A percentile compares a stretch with the other conserved stretches of the same genome.
These are phyloP conservation scores for Helichrysum umbraculigerum DNA, from an alignment of 129 eudicot genomes.

Conservation along the genomic window DNA sequence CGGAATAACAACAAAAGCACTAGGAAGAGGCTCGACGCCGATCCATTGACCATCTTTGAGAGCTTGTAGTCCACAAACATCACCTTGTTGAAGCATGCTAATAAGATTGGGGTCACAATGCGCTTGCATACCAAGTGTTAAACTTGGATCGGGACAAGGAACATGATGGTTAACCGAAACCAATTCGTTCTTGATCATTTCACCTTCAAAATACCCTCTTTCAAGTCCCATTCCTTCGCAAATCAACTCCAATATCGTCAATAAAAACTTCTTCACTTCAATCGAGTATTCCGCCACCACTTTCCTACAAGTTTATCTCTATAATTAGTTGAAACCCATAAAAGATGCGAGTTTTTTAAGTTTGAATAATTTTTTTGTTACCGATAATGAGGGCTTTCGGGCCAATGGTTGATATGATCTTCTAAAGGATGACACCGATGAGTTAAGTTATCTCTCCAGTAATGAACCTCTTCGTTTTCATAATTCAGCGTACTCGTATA, in stretches of 20 bases:
- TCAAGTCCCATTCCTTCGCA: conserved; percentile 60
- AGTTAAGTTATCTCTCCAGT: conserved; percentile 77
- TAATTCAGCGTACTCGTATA: conserved; percentile 65
- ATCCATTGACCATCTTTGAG: conserved; percentile 59
- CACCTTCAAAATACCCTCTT: conserved; percentile 45
- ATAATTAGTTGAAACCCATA: conserved; percentile 1
- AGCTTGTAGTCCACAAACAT: conserved; percentile 65
- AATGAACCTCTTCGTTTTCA: conserved; percentile 62
- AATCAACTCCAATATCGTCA: conserved; percentile 50
- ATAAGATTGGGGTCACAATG: conserved; percentile 80
- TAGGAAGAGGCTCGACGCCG: conserved; percentile 51
- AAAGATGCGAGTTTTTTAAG: background rate
- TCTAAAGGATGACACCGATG: conserved; percentile 70
- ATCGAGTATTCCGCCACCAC: conserved; percentile 47
- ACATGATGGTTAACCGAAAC: conserved; percentile 65
- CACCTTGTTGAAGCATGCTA: conserved; percentile 58
- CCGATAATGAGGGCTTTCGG: conserved; percentile 59
- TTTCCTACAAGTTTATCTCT: conserved; percentile 31
- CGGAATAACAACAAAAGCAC: conserved; percentile 57
- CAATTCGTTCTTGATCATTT: conserved; percentile 41
- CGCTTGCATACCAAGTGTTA: conserved; percentile 67
- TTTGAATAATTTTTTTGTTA: background rate
- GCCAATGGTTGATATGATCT: conserved; percentile 54
- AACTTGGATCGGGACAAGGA: conserved; percentile 74
- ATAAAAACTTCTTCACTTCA: conserved; percentile 44